Evolutionary conservation across 192 early-diverging fungal genomes (phyloP), one percentile per base, ranked within the genome.

Genomic region (Entophlyctis luteolus): DNA sequence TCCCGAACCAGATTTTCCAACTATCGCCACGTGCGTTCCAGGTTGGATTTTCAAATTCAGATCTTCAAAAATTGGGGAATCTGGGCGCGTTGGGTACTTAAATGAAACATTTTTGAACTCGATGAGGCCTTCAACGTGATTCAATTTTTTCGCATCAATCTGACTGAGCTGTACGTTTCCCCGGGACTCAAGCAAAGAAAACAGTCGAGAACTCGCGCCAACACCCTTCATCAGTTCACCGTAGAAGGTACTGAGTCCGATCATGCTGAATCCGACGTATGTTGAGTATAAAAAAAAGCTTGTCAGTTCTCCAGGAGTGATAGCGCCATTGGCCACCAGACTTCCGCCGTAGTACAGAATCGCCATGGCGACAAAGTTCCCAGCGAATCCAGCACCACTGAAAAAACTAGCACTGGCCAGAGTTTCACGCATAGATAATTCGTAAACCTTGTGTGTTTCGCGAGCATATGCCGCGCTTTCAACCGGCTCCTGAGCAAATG

Each of bases 21-120:
- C 93, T 53, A 95, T 78, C 22, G 91, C 92, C 20, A 93, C 86
- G 10, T 83, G 87, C 65, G 88, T 77, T 18, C 94, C 91, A 2
- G 90, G 82, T 48, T 77, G 56, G 48, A 93, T 86, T n/a, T 68
- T 81, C 22, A 93, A 77, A 67, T 66, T 81, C 33, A 94, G 79
- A 36, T 78, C 73, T 31, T 85, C 83, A 54, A 97, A 76, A 62
- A 93, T 87, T 27, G 77, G 73, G 14, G 93, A 88, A 39, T 93
- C 91, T 0, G 89, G 84, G n/a, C 91, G 87, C 55, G 59, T 54
- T 27, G 77, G 77, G 49, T 79, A 79, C 1, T 71, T 55, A 71
- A 79, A 79, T 20, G 22, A 45, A 32, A 79, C 68, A 32, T 79
- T 59, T 39, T 75, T 59, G 47, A 79, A 79, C 60, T 77, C 59